Percentiles rank a stretch among this genome's conserved stretches.
Conservation (phyloP, 164 flowering plant genomes). For the Hamamelis virginiana region DNA sequence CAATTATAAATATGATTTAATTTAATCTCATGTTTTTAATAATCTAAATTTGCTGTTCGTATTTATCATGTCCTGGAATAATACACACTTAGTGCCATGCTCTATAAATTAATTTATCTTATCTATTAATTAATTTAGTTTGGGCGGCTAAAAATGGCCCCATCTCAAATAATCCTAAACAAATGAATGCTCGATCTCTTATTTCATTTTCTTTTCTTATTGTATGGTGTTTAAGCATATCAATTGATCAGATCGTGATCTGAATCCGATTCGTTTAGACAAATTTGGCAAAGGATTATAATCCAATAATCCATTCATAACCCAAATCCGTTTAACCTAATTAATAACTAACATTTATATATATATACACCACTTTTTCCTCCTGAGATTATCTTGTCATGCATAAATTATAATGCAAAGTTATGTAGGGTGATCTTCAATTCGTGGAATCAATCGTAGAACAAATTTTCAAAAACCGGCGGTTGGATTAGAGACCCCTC, state of each 20-base stretch:
- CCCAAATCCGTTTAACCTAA: too few species aligned
- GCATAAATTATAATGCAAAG: too few species aligned
- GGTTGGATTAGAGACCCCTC: too few species aligned
- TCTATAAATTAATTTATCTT: neutral
- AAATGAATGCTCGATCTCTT: neutral
- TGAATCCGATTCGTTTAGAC: neutral
- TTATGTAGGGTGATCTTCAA: too few species aligned
- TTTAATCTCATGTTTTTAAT: conserved; percentile 1
- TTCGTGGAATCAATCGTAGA: too few species aligned
- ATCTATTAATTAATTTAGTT: neutral
- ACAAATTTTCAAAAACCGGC: too few species aligned
- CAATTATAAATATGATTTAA: neutral
- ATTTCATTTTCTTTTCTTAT: neutral
- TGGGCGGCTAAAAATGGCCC: neutral
- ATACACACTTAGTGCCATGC: neutral
- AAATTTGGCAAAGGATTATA: too few species aligned
- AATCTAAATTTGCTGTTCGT: neutral
- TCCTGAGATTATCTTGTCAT: too few species aligned
- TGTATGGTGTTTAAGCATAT: neutral
- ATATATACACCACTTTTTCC: too few species aligned
- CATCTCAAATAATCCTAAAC: neutral
- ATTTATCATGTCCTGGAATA: conserved; percentile 19
- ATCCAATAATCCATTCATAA: too few species aligned
- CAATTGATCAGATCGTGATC: neutral
- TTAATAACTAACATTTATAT: too few species aligned